Evolutionary conservation across 805 yeast species (phyloP).

Genomic region (Cyberlindnera subsufficiens): DNA sequence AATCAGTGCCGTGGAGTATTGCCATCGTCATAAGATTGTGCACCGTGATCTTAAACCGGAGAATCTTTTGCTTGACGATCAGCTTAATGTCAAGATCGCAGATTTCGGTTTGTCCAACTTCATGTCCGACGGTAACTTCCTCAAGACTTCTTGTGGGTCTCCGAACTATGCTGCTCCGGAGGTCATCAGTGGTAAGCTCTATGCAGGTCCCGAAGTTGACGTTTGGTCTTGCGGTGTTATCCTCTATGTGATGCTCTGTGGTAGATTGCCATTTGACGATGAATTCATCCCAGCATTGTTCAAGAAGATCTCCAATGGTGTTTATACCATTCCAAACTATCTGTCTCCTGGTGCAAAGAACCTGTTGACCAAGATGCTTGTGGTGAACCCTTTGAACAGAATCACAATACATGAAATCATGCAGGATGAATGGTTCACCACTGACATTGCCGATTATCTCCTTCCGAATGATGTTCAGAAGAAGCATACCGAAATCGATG

Average conservation of each 20-base stretch:
- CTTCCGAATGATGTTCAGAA: slow-evolving; percentile 42
- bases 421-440: slow-evolving; percentile 91
- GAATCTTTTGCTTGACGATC: slow-evolving; percentile 81
- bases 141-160: slow-evolving; percentile 92
- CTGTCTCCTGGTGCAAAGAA: slow-evolving; percentile 81
- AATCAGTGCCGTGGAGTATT: slow-evolving; percentile 92
- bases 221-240: slow-evolving; percentile 98
- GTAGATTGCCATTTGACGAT: slow-evolving; percentile 93
- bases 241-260: slow-evolving; percentile 91
- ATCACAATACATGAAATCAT: slow-evolving; percentile 88
- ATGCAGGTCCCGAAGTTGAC: slow-evolving; percentile 98
- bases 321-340: slow-evolving; percentile 83
- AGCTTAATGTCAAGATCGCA: slow-evolving; percentile 89
- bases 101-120: slow-evolving; percentile 93
- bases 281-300: slow-evolving; percentile 92
- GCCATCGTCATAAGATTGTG: slow-evolving; percentile 94
- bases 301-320: slow-evolving; percentile 89
- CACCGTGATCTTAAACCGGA: slow-evolving; percentile 97
- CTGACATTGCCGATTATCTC: slow-evolving; percentile 73
- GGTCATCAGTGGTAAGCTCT: slow-evolving; percentile 87
- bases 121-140: slow-evolving; percentile 95
- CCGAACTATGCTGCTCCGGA: slow-evolving; percentile 99
- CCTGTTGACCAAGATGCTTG: slow-evolving; percentile 81
- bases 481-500: slow-evolving; percentile 44
- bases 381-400: slow-evolving; percentile 90